phyloP scores from a whole-genome alignment of 768 basidiomycete genomes.

The Erythrobasidium yunnanense region DNA sequence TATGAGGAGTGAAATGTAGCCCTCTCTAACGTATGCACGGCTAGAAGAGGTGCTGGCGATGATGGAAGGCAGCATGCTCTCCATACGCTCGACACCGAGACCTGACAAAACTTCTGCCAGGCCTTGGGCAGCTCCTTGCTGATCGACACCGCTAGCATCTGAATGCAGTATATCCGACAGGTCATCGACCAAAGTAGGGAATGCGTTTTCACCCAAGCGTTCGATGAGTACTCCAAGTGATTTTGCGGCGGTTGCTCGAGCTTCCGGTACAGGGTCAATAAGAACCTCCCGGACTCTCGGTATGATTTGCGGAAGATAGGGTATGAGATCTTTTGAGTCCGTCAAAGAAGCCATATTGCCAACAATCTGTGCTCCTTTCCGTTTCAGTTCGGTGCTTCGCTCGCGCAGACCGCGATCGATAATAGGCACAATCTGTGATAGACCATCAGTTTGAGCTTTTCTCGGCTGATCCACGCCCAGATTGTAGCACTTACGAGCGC shows the following conservation, averaged over 20 bases:
- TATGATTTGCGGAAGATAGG: slow-evolving; percentile 76
- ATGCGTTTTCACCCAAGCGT: slow-evolving; percentile 81
- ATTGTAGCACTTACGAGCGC: slow-evolving; percentile 57
- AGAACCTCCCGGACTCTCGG: slow-evolving; percentile 86
- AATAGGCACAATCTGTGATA: slow-evolving; percentile 56
- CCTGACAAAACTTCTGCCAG: slow-evolving; percentile 88
- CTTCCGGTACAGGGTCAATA: slow-evolving; percentile 94
- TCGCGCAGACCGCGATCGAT: slow-evolving; percentile 85
- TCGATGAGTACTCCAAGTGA: slow-evolving; percentile 93
- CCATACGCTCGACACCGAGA: slow-evolving; percentile 93
- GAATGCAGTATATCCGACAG: slow-evolving; percentile 77
- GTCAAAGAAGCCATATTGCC: slow-evolving; percentile 90
- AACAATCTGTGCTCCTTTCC: slow-evolving; percentile 89
- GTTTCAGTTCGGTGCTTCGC: slow-evolving; percentile 84
- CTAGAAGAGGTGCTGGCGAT: slow-evolving; percentile 82
- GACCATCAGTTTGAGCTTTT: too few relatives aligned
- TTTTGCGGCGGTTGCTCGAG: slow-evolving; percentile 92
- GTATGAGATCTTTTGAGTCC: slow-evolving; percentile 82
- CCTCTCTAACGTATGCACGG: slow-evolving; percentile 82
- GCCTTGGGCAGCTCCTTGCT: slow-evolving; percentile 96
- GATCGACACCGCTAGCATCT: slow-evolving; percentile 86
- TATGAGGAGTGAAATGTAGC: slow-evolving; percentile 94
- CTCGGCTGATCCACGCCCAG: too few relatives aligned
- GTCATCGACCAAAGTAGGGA: slow-evolving; percentile 89
- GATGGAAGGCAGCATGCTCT: slow-evolving; percentile 85